Base-by-base conservation (phyloP, 768 basidiomycete species). In the Leccinellum albellum region DNA sequence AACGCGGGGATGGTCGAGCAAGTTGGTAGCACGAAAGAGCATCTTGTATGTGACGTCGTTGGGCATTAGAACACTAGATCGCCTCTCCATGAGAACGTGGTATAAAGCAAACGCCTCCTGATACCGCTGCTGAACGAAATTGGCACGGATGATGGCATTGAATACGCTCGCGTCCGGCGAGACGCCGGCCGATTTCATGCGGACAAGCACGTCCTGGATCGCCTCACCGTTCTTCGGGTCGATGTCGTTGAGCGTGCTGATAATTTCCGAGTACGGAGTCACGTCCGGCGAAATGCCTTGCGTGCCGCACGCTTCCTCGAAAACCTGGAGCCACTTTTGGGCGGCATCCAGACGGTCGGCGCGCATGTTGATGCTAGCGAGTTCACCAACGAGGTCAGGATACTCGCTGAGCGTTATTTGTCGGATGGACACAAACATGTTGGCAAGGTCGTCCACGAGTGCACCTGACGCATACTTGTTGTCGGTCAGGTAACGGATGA, bases 41-140 rank as follows among this genome's bases (percentile, higher is more conserved):
- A 66, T 67, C 17, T 71, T 75, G 70, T 77, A 84, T 0, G 81
- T 82, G 56, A 68, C 71, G 56, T 82, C 75, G 7, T 80, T 82
- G 1, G 64, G 66, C 51, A 78, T 64, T 4, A 69, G 54, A 0
- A 64, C 58, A 10, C 61, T 62, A 1, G 67, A 61, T 1, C 75
- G 68, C 31, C 76, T 65, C 26, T 47, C 55, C 60, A 75, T 67
- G 48, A 85, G 64, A 21, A 75, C 53, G 8, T 62, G 63, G 60
- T 83, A 85, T 4, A 82, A 66, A 3, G 70, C 62, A 57, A 82
- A 79, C 6, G 76, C 78, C 17, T 72, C 69, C 5, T 60, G 62
- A 49, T 74, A 67, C 6, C 71, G 70, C 13, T 66, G 54, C 1
- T 64, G 65, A 13, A 73, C 63, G 35, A 74, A 61, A 54, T 80